These are phyloP conservation scores for Cyphellophora europaea DNA, from an alignment of 2,329 filamentous ascomycete genomes.

Conservation along the genomic window DNA sequence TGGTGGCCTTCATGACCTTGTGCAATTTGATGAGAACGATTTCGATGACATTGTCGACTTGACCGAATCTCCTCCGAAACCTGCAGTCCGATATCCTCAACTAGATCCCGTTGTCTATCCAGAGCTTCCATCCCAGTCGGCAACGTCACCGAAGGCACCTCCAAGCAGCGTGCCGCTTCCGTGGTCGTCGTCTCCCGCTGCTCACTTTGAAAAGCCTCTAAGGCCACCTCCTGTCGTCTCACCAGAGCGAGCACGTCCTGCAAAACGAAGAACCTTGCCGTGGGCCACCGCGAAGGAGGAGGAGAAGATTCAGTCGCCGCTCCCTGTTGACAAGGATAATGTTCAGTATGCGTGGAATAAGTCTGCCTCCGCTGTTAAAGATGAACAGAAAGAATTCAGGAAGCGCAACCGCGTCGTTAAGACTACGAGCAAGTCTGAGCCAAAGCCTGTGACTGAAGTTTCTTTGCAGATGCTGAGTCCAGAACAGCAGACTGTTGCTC, in stretches of 20 bases:
- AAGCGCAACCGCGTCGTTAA: conserved; percentile 42
- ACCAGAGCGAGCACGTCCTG: conserved; percentile 25
- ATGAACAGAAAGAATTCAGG: conserved; percentile 65
- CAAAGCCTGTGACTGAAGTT: conserved; percentile 31
- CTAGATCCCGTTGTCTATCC: conserved; percentile 5
- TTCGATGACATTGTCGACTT: conserved; percentile 75
- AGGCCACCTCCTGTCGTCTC: conserved; percentile 10
- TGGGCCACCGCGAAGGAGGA: conserved; percentile 34
- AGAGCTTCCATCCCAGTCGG: conserved; percentile 7
- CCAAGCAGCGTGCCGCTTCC: conserved; percentile 51
- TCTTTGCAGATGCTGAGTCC: conserved; percentile 55
- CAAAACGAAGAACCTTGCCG: conserved; percentile 61
- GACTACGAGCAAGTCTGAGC: conserved; percentile 29
- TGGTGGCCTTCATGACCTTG: conserved; percentile 35
- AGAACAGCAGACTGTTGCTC: conserved; percentile 76
- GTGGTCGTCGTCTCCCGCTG: conserved; percentile 57
- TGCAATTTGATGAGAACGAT: conserved; percentile 69
- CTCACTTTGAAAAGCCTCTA: conserved; percentile 23
- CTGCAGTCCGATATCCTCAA: conserved; percentile 18
- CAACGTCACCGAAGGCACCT: conserved; percentile 24
- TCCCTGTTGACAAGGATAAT: conserved; percentile 29
- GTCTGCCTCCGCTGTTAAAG: conserved; percentile 64
- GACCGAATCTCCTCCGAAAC: conserved; percentile 51
- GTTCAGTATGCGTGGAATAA: conserved; percentile 57
- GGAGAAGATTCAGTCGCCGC: conserved; percentile 24